phyloP scores from a whole-genome alignment of 2,329 filamentous ascomycete genomes.

The Cercospora brassicicola region DNA sequence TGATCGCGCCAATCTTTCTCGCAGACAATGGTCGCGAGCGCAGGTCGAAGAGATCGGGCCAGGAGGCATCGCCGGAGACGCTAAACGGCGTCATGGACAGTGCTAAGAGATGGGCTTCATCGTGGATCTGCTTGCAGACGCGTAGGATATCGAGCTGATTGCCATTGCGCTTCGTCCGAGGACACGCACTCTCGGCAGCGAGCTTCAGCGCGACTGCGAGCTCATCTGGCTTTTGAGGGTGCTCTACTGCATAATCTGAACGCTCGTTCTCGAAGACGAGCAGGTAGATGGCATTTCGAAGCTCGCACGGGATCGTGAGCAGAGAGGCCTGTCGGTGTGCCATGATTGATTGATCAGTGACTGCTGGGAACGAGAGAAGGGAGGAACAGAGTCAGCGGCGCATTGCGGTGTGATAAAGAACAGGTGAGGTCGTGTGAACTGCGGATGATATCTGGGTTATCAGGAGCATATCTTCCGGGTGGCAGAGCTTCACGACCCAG shows the following conservation, averaged over 20 bases:
- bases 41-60: conserved; percentile 34
- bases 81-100: conserved; percentile 35
- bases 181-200: conserved; percentile 3
- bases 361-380: background rate
- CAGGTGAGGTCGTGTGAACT: conserved; percentile 1
- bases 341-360: conserved; percentile 4
- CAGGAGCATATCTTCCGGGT: background rate
- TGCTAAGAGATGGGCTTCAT: conserved; percentile 37
- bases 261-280: conserved; percentile 29
- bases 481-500: background rate
- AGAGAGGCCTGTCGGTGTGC: conserved; percentile 24
- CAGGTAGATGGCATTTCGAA: conserved; percentile 35
- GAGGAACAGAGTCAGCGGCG: background rate
- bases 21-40: conserved; percentile 26
- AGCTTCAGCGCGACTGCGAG: conserved; percentile 21
- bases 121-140: conserved; percentile 33
- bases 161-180: conserved; percentile 11
- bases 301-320: conserved; percentile 34
- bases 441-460: conserved; percentile 4
- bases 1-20: conserved; percentile 32
- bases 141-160: conserved; percentile 25
- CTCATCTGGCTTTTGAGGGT: conserved; percentile 13
- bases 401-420: background rate
- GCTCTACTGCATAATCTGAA: background rate
- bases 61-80: conserved; percentile 28